Evolutionary conservation across 2,329 filamentous ascomycete genomes (phyloP).

Genomic region (Mollisia scopiformis): DNA sequence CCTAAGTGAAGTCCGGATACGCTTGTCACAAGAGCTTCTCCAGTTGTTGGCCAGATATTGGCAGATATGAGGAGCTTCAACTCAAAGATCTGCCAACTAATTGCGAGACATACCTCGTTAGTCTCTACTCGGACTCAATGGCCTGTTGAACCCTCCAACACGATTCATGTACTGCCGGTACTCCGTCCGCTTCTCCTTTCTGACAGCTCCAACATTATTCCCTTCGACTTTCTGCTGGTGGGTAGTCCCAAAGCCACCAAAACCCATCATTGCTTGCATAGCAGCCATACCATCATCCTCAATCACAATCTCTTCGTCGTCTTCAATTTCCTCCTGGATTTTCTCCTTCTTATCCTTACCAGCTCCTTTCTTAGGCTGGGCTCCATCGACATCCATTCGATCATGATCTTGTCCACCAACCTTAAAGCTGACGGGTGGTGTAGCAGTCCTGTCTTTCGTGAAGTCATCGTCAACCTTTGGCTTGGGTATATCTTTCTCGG

Average conservation of each 20-base stretch:
- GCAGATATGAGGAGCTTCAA: background rate
- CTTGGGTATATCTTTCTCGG: conserved; percentile 16
- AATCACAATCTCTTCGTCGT: conserved; percentile 53
- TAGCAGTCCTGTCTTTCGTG: conserved; percentile 25
- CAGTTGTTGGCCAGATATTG: too few relatives aligned
- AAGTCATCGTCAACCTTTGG: conserved; percentile 21
- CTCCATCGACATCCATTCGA: conserved; percentile 37
- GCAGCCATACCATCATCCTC: conserved; percentile 70
- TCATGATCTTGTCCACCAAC: conserved; percentile 32
- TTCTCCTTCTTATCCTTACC: conserved; percentile 31
- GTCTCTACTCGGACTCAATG: conserved; percentile 60
- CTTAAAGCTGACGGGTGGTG: conserved; percentile 37
- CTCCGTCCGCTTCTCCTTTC: conserved; percentile 92
- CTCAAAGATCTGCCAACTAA: background rate
- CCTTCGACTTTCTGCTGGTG: conserved; percentile 88
- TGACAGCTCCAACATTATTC: conserved; percentile 80
- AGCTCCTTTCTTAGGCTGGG: conserved; percentile 28
- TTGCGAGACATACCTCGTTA: background rate
- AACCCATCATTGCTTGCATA: conserved; percentile 90
- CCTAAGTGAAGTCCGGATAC: too few relatives aligned
- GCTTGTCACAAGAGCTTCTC: too few relatives aligned
- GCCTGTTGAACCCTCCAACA: conserved; percentile 79
- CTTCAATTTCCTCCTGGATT: conserved; percentile 37
- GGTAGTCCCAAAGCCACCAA: conserved; percentile 81
- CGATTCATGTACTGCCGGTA: conserved; percentile 98